Evolutionary conservation across 2,329 filamentous ascomycete species (phyloP).

Genomic region (Xylaria sp.): DNA sequence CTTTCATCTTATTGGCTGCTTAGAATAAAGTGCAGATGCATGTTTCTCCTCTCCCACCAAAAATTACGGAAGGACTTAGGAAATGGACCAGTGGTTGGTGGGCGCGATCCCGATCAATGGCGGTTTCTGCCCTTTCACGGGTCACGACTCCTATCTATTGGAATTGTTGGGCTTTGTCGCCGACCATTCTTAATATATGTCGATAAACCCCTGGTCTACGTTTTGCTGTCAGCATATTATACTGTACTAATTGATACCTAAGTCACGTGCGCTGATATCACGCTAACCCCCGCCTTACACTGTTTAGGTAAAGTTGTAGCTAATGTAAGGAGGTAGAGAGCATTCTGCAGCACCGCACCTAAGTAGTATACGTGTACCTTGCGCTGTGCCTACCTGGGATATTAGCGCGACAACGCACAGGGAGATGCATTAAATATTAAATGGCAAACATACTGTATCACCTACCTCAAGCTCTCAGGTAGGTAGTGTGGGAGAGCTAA

Average conservation of each 20-base stretch:
- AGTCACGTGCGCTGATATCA: constrained; percentile 16
- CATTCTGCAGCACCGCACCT: not conserved
- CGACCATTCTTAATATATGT: not conserved
- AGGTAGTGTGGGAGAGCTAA: not conserved
- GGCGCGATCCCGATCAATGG: constrained; percentile 8
- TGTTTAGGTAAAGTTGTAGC: not conserved
- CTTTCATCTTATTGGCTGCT: constrained; percentile 11
- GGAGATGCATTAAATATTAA: not conserved
- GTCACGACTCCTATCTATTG: not conserved
- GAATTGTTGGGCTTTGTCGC: not conserved
- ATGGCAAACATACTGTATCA: not conserved
- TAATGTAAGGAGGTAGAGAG: not conserved
- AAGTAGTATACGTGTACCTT: not conserved
- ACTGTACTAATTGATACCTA: constrained; percentile 9
- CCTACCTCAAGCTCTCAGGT: too few relatives aligned
- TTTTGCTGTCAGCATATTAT: not conserved
- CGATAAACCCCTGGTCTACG: not conserved
- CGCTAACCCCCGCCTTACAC: constrained; percentile 17
- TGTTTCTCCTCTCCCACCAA: constrained; percentile 16
- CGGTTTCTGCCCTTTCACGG: constrained; percentile 2
- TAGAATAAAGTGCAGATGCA: constrained; percentile 12
- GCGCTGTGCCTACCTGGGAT: not conserved
- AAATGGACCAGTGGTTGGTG: not conserved
- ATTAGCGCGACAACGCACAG: constrained; percentile 1
- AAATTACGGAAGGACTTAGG: constrained; percentile 11